phyloP scores from a whole-genome alignment of 2,329 filamentous ascomycete species.

The Stagonosporopsis vannaccii region DNA sequence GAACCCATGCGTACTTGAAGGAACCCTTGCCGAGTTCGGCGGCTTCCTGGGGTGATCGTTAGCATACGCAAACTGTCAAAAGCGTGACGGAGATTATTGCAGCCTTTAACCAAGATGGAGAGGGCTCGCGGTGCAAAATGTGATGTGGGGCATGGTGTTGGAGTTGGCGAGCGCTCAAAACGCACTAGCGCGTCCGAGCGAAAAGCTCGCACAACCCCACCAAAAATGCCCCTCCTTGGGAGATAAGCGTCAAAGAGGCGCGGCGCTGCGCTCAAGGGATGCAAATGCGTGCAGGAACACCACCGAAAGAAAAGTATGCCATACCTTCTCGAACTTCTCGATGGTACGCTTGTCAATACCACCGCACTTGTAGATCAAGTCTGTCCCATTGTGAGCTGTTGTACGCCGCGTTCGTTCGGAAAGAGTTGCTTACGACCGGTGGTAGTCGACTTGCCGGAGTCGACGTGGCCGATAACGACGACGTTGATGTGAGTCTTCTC shows the following conservation, averaged over 20 bases:
- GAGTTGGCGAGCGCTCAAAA: slow-evolving; percentile 37
- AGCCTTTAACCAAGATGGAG: background rate
- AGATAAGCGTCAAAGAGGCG: slow-evolving; percentile 34
- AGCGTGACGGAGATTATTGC: background rate
- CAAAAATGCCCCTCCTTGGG: slow-evolving; percentile 50
- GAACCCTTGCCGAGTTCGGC: slow-evolving; percentile 99
- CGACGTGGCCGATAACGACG: slow-evolving; percentile 99
- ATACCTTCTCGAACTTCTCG: slow-evolving; percentile 99
- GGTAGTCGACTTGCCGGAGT: slow-evolving; percentile 99
- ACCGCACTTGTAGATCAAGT: slow-evolving; percentile 99
- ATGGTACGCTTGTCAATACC: slow-evolving; percentile 99
- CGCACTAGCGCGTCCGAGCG: slow-evolving; percentile 47
- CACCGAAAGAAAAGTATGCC: slow-evolving; percentile 42
- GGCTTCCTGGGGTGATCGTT: slow-evolving; percentile 75
- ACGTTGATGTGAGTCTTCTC: slow-evolving; percentile 94
- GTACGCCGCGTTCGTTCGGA: slow-evolving; percentile 38
- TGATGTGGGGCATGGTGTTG: slow-evolving; percentile 45
- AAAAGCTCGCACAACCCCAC: slow-evolving; percentile 52
- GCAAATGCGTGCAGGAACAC: slow-evolving; percentile 18
- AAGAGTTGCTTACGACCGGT: slow-evolving; percentile 71
- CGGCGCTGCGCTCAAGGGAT: slow-evolving; percentile 36
- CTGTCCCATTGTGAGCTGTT: slow-evolving; percentile 58
- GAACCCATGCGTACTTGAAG: slow-evolving; percentile 99
- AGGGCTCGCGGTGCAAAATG: slow-evolving; percentile 14
- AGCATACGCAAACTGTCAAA: slow-evolving; percentile 41